These are phyloP conservation scores for Penicillium cinerascens DNA, from an alignment of 495 filamentous ascomycete species.

Conservation along the genomic window DNA sequence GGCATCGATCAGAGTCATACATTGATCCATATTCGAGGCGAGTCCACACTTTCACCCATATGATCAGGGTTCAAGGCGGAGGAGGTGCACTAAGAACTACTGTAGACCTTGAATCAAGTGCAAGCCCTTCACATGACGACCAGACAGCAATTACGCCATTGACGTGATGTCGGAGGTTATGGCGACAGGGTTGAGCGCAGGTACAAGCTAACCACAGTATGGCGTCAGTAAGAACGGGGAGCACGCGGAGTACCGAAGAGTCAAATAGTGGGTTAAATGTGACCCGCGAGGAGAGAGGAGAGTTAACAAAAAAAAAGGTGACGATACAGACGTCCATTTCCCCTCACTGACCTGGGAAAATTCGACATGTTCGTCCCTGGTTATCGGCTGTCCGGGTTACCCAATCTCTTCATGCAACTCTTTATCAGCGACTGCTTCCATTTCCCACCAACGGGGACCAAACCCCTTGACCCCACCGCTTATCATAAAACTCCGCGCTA, in stretches of 20 bases:
- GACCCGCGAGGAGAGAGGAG: background rate
- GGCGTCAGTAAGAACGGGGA: conserved; percentile 13
- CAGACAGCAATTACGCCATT: conserved; percentile 19
- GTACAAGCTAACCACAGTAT: background rate
- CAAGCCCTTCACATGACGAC: background rate
- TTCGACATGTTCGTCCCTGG: background rate
- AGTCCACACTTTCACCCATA: background rate
- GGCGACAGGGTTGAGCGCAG: background rate
- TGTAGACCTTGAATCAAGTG: background rate
- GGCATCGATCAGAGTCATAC: conserved; percentile 49
- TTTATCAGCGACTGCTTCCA: conserved; percentile 4
- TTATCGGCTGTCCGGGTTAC: conserved; percentile 8
- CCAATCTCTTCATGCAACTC: conserved; percentile 19
- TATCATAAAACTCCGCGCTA: conserved; percentile 19
- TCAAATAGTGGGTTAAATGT: background rate
- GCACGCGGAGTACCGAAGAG: conserved; percentile 1
- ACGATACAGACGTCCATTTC: background rate
- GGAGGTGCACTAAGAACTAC: background rate
- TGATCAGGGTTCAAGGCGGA: background rate
- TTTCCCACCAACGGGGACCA: background rate
- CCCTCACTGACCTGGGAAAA: background rate
- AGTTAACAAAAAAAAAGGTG: background rate
- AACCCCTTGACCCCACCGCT: conserved; percentile 10
- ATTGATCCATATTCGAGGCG: conserved; percentile 39
- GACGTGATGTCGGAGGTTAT: conserved; percentile 8